Evolutionary conservation across 2,329 filamentous ascomycete genomes (phyloP), one percentile per base, ranked within the genome.

Genomic region (Alternaria burnsii): DNA sequence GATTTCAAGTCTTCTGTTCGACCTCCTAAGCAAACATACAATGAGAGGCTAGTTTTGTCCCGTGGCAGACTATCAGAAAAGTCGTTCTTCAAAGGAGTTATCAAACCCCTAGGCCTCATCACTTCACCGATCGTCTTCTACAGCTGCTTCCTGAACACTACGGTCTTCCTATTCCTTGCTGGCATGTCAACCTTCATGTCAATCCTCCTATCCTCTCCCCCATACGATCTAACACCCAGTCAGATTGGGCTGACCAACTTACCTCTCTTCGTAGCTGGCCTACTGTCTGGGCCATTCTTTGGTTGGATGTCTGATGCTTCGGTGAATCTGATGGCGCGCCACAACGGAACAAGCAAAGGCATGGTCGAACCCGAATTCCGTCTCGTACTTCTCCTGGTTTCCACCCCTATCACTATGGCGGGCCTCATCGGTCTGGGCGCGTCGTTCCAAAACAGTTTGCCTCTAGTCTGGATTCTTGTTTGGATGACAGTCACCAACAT

Each of bases 181-280:
- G 62, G 59, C 30, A 54, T 60, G 30, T 48, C 42, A 18, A 62
- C 60, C 30, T 62, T 62, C 28, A 55, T 66, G 47, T 61, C 63
- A 6, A 66, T 66, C 12, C 52, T 66, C 14, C 20, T 66, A 30
- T 61, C 60, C 6, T 38, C 58, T 11, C 57, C 63, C 10, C 63
- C 63, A 8, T 66, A 66, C 18, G 52, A 63, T 18, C 38, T 66
- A 9, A 55, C 41, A 12, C 61, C 63, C 6, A 56, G 47, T n/a
- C 36, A 63, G 48, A 66, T 66, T 20, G 63, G 61, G 28, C 46
- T 66, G 34, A 66, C 58, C 14, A 66, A 66, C 44, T 22, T 66
- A 14, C 63, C 63, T 8, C 38, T 56, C 4, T 61, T 66, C 32
- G 22, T 66, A 10, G 57, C 56, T 11, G 57, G 60, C 26, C 40